Conservation (phyloP, 805 yeast species). For the Cyberlindnera euphorbiae region DNA sequence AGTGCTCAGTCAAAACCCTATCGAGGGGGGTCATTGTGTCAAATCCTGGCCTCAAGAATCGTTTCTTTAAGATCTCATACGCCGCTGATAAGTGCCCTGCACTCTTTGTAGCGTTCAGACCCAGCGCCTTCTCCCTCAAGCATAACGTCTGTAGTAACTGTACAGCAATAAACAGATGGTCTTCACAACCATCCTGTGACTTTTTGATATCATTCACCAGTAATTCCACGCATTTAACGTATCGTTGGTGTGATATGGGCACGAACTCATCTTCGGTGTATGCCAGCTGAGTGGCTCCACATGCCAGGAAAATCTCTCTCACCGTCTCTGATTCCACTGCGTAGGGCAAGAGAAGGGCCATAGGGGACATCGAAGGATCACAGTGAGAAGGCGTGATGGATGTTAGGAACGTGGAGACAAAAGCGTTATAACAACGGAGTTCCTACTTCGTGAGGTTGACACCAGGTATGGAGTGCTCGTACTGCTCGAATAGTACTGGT, state of each 20-base stretch:
- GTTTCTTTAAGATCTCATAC: slow-evolving; percentile 24
- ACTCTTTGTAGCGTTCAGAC: slow-evolving; percentile 23
- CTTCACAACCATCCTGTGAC: slow-evolving; percentile 22
- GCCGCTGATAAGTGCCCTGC: slow-evolving; percentile 25
- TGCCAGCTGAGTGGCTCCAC: slow-evolving; percentile 25
- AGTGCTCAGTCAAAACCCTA: slow-evolving; percentile 21
- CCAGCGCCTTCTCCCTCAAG: slow-evolving; percentile 24
- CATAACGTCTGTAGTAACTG: slow-evolving; percentile 25
- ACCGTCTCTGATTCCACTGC: slow-evolving; percentile 16
- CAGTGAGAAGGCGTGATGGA: slow-evolving; percentile 23
- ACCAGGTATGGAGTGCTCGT: slow-evolving; percentile 17
- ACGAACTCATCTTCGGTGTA: slow-evolving; percentile 17
- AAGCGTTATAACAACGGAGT: slow-evolving; percentile 18
- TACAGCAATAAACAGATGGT: slow-evolving; percentile 23
- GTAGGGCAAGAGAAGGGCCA: slow-evolving; percentile 17
- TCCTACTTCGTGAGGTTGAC: slow-evolving; percentile 16
- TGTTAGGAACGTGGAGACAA: slow-evolving; percentile 19
- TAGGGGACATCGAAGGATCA: slow-evolving; percentile 18
- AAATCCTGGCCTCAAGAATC: slow-evolving; percentile 12
- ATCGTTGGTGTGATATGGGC: slow-evolving; percentile 16
- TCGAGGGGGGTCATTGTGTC: slow-evolving; percentile 16
- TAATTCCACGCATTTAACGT: slow-evolving; percentile 17
- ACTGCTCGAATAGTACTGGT: slow-evolving; percentile 8
- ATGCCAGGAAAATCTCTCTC: slow-evolving; percentile 22
- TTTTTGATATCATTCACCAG: slow-evolving; percentile 18